Conservation (phyloP, 495 filamentous ascomycete species). For the Aspergillus wentii region DNA sequence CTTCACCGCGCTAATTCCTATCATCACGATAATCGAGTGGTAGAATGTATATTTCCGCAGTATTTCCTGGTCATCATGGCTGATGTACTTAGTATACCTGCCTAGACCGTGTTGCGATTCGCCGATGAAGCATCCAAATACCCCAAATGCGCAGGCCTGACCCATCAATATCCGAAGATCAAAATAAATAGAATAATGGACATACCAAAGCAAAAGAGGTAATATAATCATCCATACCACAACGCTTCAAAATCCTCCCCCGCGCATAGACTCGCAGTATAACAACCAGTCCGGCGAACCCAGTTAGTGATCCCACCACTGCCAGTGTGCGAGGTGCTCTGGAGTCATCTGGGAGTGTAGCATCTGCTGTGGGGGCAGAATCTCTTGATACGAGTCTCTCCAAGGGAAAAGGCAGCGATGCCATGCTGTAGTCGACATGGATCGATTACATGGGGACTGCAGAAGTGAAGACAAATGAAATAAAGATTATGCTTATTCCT, state of each 20-base stretch:
- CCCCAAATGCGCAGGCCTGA: constrained; percentile 8
- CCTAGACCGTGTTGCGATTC: constrained; percentile 15
- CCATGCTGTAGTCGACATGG: too few relatives aligned
- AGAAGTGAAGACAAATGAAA: too few relatives aligned
- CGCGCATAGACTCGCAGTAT: constrained; percentile 15
- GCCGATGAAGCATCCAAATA: constrained; percentile 14
- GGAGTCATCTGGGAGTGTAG: too few relatives aligned
- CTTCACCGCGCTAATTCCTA: constrained; percentile 9
- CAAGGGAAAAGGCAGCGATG: too few relatives aligned
- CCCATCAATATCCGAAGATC: too few relatives aligned
- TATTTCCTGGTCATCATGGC: neutral
- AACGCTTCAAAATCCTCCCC: constrained; percentile 9
- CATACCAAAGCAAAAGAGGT: constrained; percentile 11
- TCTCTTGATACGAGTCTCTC: too few relatives aligned
- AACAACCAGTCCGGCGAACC: constrained; percentile 8
- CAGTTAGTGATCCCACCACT: constrained; percentile 14
- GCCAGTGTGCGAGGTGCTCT: constrained; percentile 15
- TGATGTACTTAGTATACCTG: constrained; percentile 5
- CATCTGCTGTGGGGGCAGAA: too few relatives aligned
- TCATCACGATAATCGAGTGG: constrained; percentile 16
- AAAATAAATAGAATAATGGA: constrained; percentile 1
- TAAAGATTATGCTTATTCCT: too few relatives aligned
- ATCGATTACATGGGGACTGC: too few relatives aligned
- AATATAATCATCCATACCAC: constrained; percentile 12
- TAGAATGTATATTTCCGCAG: constrained; percentile 9